A percentile compares a stretch with the other conserved stretches of the same genome.
These are phyloP conservation scores for Pleurozium schreberi DNA, from an alignment of 225 moss, liverwort and hornwort species.

Conservation along the genomic window DNA sequence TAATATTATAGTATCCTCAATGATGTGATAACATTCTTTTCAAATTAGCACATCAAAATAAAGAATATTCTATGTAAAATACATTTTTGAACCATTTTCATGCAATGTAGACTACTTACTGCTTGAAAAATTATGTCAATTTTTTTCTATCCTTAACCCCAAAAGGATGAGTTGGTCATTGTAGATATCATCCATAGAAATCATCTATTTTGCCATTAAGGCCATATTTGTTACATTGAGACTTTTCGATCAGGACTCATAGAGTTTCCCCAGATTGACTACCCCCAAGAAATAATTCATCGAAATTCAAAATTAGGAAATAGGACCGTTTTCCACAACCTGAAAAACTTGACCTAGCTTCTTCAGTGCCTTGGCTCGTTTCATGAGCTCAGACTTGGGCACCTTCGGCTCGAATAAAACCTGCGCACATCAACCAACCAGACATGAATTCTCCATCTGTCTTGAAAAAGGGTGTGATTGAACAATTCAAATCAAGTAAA, in stretches of 20 bases:
- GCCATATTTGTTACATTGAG: no score
- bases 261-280: background rate
- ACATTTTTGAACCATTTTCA: background rate
- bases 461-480: background rate
- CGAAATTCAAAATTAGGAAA: background rate
- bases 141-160: no score
- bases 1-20: background rate
- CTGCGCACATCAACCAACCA: constrained; percentile 4
- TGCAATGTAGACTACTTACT: fast-evolving
- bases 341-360: constrained; percentile 72
- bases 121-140: background rate
- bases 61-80: background rate
- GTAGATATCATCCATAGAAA: no score
- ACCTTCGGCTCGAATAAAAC: constrained; percentile 38
- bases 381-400: constrained; percentile 20
- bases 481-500: background rate
- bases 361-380: constrained; percentile 76
- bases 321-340: background rate
- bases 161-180: no score
- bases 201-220: no score
- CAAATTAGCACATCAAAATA: background rate
- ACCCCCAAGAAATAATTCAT: background rate
- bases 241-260: background rate
- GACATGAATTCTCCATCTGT: background rate
- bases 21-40: background rate